Conservation (phyloP, 1,284 basidiomycete species). For the Binderoboletus segoi region DNA sequence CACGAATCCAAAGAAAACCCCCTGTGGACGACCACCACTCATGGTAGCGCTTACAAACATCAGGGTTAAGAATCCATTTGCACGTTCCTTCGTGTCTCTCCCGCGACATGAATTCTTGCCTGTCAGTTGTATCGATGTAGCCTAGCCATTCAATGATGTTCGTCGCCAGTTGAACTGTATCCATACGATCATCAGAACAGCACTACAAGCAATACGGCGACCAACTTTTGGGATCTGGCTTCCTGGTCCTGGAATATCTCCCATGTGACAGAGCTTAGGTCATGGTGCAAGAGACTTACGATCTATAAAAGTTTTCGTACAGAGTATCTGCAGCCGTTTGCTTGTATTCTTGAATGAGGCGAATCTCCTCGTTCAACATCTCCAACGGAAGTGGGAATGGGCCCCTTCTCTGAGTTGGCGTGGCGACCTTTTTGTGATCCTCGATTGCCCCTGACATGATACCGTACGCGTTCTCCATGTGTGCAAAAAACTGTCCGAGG, state of each 20-base stretch:
- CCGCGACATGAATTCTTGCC: conserved; percentile 30
- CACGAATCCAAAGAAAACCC: conserved; percentile 32
- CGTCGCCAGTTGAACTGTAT: conserved; percentile 25
- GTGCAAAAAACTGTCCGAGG: conserved; percentile 24
- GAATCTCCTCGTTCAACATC: conserved; percentile 26
- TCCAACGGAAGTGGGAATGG: conserved; percentile 27
- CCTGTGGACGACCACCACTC: conserved; percentile 22
- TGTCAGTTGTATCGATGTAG: conserved; percentile 28
- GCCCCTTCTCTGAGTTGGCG: conserved; percentile 16
- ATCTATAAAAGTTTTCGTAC: conserved; percentile 27
- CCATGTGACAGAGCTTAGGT: neutral
- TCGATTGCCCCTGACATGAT: conserved; percentile 29
- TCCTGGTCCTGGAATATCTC: conserved; percentile 14
- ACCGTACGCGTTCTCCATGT: conserved; percentile 21
- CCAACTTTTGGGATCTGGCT: conserved; percentile 30
- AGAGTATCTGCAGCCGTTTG: conserved; percentile 13
- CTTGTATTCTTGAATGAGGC: conserved; percentile 27
- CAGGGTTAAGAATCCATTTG: conserved; percentile 24
- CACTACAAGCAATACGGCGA: neutral
- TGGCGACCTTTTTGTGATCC: conserved; percentile 18
- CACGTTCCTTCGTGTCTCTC: conserved; percentile 29
- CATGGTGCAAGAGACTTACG: conserved; percentile 10
- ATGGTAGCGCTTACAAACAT: conserved; percentile 26
- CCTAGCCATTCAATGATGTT: conserved; percentile 28
- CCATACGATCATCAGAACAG: conserved; percentile 6